Conservation (phyloP, 495 filamentous ascomycete species). For the Penicillium tannophilum region DNA sequence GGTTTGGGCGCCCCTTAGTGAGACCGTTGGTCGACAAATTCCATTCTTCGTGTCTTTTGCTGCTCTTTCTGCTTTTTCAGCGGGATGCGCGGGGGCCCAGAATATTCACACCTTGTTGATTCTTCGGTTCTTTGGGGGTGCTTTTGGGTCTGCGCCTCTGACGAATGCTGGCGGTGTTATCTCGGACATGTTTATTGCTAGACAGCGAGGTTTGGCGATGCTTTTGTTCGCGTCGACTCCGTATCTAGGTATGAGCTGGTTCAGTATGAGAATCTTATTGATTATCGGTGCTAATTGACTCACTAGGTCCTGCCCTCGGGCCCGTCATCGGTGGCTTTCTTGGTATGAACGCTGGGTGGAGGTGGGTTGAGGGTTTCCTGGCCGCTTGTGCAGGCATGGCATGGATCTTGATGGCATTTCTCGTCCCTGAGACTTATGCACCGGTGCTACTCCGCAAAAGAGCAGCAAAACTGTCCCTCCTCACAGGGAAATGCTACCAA, state of each 20-base stretch:
- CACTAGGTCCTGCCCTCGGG: constrained; percentile 5
- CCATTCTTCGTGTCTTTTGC: constrained; percentile 2
- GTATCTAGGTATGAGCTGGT: neutral
- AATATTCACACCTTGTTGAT: constrained; percentile 1
- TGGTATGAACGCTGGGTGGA: constrained; percentile 6
- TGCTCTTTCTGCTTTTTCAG: constrained; percentile 2
- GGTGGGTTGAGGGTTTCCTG: constrained; percentile 16
- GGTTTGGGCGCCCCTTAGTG: constrained; percentile 13
- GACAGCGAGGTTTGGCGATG: constrained; percentile 2
- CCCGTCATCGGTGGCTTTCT: constrained; percentile 12
- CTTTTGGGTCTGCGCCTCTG: constrained; percentile 11
- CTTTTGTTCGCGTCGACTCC: constrained; percentile 7
- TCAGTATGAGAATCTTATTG: neutral
- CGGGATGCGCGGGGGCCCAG: constrained; percentile 5
- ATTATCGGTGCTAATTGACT: neutral
- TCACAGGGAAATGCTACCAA: constrained; percentile 57
- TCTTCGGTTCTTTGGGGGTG: constrained; percentile 10
- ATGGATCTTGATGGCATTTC: constrained; percentile 35
- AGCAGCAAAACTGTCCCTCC: constrained; percentile 46
- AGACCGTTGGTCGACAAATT: constrained; percentile 6
- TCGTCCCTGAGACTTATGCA: constrained; percentile 60
- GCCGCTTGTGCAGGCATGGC: constrained; percentile 11
- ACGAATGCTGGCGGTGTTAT: constrained; percentile 12
- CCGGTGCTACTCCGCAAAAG: constrained; percentile 56
- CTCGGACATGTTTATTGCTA: constrained; percentile 9